Base-by-base conservation (phyloP, 768 basidiomycete species). In the Daedalea quercina region DNA sequence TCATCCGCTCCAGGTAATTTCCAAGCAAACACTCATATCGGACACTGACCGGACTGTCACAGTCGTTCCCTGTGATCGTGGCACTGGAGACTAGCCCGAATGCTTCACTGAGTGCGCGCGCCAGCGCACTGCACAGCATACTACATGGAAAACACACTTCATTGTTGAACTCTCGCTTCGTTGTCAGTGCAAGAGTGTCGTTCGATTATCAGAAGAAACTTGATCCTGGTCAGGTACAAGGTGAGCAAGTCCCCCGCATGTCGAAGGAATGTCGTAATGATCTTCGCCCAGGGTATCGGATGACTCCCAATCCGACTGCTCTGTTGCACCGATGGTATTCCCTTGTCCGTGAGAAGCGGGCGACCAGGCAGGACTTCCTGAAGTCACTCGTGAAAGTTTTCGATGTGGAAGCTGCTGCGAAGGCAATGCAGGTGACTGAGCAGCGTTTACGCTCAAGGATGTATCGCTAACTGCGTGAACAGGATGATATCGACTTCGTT, bases 31-130 rank as follows among this genome's bases (percentile, higher is more conserved):
- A n/a, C n/a, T 19, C 26, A 20, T 31, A 20, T 41, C 4, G 15
- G 37, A 9, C 8, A 59, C 26, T 31, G 28, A 31, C 28, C 11
- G 4, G 28, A 31, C n/a, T n/a, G 31, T 44, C 23, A 51, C 57
- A 94, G 85, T 95, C 91, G 31, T 86, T 96, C 66, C 94, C 95
- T 0, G 80, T 93, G 23, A 86, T 97, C 52, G 80, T 98, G 9
- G 90, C 94, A 6, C 76, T 97, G n/a, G 95, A 97, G 69, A 96
- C 95, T 0, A 87, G 86, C 59, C 74, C 85, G 9, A 75, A 75
- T 34, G 54, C 70, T 0, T 64, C 67, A 3, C 70, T 94, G 31
- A 84, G 86, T 55, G 76, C 80, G 37, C 81, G 92, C 52, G 96
- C 94, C 0, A 85, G 76, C 52, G 80, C 84, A 0, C 70, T 97